Evolutionary conservation across 176 grass and related monocot genomes (phyloP), one percentile per base, ranked within the genome.

Genomic region (Poa annua): DNA sequence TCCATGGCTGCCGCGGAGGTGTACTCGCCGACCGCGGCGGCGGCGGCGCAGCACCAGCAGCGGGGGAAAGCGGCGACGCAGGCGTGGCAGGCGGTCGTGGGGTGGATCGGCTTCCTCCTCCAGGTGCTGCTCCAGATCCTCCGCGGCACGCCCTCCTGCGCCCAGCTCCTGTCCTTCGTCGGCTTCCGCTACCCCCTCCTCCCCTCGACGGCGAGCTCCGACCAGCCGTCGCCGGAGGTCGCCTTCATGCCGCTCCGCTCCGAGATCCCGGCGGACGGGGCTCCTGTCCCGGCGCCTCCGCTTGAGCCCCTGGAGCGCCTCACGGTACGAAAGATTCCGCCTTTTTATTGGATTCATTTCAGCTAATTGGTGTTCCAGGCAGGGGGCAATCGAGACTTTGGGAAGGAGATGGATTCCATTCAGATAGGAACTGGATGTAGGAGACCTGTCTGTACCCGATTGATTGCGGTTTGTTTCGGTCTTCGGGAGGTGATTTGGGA

Each of bases 101-200:
- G 89, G 15, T 94, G 93, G 97, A 26, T 99, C 74, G 91, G 87
- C 3, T 90, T 99, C 84, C 86, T 99, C 69, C 76, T 99, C 41
- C 91, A 92, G 77, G 66, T 94, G 63, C 81, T 99, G 64, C 81
- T 96, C 51, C 93, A 96, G 91, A 94, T 96, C 83, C 89, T 96
- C 57, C 88, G 97, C 32, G 91, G 89, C 21, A 96, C 93, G 11
- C 97, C 97, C 3, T 96, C 97, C 39, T 94, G 83, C 80, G 78
- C 91, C 21, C 97, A 99, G 87, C 88, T 96, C 77, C 89, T 99
- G 8, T 92, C 97, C 78, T 99, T 92, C 83, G 81, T 96, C 71
- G 93, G 97, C 57, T 87, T 99, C 80, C 97, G 93, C 36, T 85
- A 94, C 81, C 88, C 91, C 0, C 90, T 92, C 51, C 92, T 97